phyloP scores from a whole-genome alignment of 192 early-diverging fungal genomes.

The Pecoramyces ruminantium region DNA sequence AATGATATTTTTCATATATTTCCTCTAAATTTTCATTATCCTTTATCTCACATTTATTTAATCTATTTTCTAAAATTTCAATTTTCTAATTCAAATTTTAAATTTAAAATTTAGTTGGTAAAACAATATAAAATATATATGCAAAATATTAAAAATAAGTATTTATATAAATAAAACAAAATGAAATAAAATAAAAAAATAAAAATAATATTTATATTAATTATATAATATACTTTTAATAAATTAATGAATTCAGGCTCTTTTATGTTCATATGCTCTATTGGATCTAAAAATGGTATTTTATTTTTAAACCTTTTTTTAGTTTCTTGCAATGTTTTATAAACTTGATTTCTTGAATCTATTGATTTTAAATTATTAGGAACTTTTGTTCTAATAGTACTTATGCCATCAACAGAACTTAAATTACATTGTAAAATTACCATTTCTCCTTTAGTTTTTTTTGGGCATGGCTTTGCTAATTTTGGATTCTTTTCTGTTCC shows the following conservation, averaged over 20 bases:
- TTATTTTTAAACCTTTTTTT: constrained; percentile 51
- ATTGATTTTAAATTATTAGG: constrained; percentile 46
- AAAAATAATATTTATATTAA: neutral
- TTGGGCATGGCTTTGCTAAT: constrained; percentile 24
- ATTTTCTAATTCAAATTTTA: constrained; percentile 31
- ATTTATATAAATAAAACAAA: no score
- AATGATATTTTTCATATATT: constrained; percentile 40
- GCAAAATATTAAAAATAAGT: no score
- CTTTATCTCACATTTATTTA: constrained; percentile 42
- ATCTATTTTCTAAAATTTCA: constrained; percentile 46
- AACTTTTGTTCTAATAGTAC: constrained; percentile 53
- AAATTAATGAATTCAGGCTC: constrained; percentile 62
- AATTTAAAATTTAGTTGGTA: no score
- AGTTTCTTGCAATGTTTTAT: constrained; percentile 52
- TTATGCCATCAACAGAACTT: constrained; percentile 51
- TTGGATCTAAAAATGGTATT: constrained; percentile 69
- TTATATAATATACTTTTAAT: constrained; percentile 18
- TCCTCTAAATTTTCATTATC: constrained; percentile 26
- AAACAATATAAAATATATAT: no score
- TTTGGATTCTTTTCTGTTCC: constrained; percentile 21
- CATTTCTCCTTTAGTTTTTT: constrained; percentile 36
- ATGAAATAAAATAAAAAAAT: no score
- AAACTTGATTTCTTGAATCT: constrained; percentile 34
- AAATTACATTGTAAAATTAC: constrained; percentile 65
- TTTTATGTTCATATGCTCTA: constrained; percentile 72